A percentile compares a stretch with the other conserved stretches of the same genome.
These are phyloP conservation scores for Phalaenopsis hybrid DNA, from an alignment of 116 monocot species.

Conservation along the genomic window DNA sequence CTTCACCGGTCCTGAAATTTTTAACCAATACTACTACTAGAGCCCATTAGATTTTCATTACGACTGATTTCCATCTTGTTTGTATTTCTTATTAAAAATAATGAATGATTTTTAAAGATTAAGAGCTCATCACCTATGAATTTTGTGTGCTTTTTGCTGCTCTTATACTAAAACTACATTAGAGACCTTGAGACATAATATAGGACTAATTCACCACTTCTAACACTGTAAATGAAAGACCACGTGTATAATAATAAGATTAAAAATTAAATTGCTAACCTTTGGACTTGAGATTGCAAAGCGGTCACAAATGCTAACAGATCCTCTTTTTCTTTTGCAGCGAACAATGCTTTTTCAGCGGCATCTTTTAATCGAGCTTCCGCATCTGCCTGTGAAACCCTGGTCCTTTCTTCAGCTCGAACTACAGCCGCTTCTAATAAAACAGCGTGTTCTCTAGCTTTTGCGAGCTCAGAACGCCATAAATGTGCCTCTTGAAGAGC, in stretches of 20 bases:
- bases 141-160: too few relatives aligned
- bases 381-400: conserved; percentile 64
- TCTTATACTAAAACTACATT: neutral
- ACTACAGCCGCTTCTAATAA: conserved; percentile 84
- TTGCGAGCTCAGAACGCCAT: conserved; percentile 95
- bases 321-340: conserved; percentile 81
- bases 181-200: neutral
- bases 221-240: neutral
- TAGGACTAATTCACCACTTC: neutral
- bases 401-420: conserved; percentile 85
- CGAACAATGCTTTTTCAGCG: conserved; percentile 40
- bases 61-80: too few relatives aligned
- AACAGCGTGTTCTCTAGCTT: conserved; percentile 85
- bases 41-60: too few relatives aligned
- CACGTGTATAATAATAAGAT: neutral
- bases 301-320: conserved; percentile 57
- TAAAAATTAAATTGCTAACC: conserved; percentile 30
- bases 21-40: too few relatives aligned
- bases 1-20: too few relatives aligned
- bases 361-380: conserved; percentile 55
- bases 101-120: too few relatives aligned
- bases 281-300: conserved; percentile 84
- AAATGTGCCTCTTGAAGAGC: conserved; percentile 79
- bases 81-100: too few relatives aligned
- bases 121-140: too few relatives aligned